These are phyloP conservation scores for Byssochlamys sp. DNA, from an alignment of 2,329 filamentous ascomycete genomes.

Conservation along the genomic window DNA sequence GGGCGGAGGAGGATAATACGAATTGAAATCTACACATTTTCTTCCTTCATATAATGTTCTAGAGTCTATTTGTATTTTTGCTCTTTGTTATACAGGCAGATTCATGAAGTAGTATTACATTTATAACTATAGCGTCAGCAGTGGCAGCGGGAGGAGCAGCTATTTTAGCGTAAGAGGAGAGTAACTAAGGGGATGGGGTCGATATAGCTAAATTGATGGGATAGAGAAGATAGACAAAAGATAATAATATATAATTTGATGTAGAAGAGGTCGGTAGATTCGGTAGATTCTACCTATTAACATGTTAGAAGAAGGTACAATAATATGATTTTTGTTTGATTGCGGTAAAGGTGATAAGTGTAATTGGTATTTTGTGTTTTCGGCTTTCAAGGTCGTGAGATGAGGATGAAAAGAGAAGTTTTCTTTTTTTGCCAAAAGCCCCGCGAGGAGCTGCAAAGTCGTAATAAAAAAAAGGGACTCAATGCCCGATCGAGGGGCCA, in stretches of 20 bases:
- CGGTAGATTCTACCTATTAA: background rate
- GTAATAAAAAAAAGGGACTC: background rate
- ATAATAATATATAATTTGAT: background rate
- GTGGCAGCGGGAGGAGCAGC: background rate
- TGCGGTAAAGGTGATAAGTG: background rate
- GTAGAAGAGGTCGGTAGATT: background rate
- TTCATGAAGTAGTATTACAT: background rate
- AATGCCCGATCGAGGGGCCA: background rate
- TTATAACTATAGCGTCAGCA: background rate
- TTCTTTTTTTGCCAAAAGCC: background rate
- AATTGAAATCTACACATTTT: no score
- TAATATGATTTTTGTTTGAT: background rate
- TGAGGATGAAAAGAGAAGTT: background rate
- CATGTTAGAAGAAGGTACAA: background rate
- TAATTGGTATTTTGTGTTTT: background rate
- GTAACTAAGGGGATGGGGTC: background rate
- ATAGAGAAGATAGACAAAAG: background rate
- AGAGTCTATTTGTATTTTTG: no score
- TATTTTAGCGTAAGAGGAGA: background rate
- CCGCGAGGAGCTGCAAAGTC: background rate
- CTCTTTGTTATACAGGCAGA: background rate
- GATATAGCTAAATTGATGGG: background rate
- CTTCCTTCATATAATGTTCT: no score
- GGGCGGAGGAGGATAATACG: no score
- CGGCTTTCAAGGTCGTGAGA: background rate